Evolutionary conservation across 2,329 filamentous ascomycete genomes (phyloP).

Genomic region (Aspergillus brasiliensis): DNA sequence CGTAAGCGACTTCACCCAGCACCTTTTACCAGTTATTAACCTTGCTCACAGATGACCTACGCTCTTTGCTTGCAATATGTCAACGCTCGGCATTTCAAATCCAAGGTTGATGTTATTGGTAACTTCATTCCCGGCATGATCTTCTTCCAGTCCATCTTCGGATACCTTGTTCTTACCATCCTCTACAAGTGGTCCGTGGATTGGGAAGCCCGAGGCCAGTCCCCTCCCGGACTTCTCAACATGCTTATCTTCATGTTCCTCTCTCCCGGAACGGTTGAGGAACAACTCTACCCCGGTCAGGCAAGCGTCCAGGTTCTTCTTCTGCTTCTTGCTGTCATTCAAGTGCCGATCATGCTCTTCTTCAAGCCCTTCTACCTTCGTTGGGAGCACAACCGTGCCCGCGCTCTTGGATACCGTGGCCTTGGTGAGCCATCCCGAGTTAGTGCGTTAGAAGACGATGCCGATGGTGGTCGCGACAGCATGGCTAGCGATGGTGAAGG

Average conservation of each 20-base stretch:
- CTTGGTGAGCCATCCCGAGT: conserved; percentile 87
- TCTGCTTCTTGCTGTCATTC: conserved; percentile 76
- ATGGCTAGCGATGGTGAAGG: conserved; percentile 77
- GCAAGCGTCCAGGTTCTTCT: conserved; percentile 73
- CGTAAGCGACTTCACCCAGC: conserved; percentile 39
- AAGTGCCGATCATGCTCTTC: conserved; percentile 89
- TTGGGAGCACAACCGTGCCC: conserved; percentile 87
- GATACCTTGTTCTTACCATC: conserved; percentile 91
- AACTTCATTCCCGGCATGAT: conserved; percentile 99
- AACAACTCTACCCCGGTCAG: conserved; percentile 78
- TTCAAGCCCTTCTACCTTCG: conserved; percentile 95
- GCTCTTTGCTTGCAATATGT: conserved; percentile 89
- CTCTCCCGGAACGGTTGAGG: conserved; percentile 69
- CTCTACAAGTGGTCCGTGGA: conserved; percentile 96
- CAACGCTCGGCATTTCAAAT: conserved; percentile 94
- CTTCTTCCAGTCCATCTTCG: conserved; percentile 99
- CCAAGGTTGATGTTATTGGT: conserved; percentile 91
- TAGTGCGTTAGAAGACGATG: conserved; percentile 89
- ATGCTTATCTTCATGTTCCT: conserved; percentile 99
- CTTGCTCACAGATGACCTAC: conserved; percentile 75
- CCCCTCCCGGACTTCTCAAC: conserved; percentile 87
- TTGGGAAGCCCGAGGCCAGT: conserved; percentile 68
- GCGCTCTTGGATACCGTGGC: conserved; percentile 86
- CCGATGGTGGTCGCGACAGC: conserved; percentile 68
- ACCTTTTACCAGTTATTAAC: not conserved